Base-by-base conservation (phyloP, 805 yeast genomes). In the Candida manassasensis region DNA sequence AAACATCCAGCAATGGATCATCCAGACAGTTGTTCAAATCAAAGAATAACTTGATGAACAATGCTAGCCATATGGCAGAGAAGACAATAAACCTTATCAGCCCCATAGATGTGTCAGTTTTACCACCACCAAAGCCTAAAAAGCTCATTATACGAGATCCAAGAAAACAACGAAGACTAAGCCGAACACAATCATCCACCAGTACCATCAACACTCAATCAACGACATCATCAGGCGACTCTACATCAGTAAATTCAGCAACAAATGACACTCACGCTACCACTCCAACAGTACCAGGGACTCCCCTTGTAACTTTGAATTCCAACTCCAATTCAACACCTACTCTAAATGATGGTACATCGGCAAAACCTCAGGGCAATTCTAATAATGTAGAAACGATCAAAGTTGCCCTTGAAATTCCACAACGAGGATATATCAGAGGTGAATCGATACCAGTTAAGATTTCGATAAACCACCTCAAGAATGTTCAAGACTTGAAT, bases 371-470 rank as follows among this genome's bases (percentile, higher is more conserved):
- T 25, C 32, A 9, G 19, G 19, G 26, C 13, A 10, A n/a, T 24
- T 21, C 7, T 24, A 35, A 29, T 21, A 12, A 34, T 28, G 16
- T 4, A 7, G 59, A 52, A 21, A 44, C 55, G n/a, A 67, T 67
- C 26, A 59, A 59, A 28, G 67, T 66, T 4, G 40, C 59, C 12
- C 44, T 67, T 33, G 62, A 55, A 13, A 54, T 65, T 6, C 59
- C 86, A 1, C 71, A 73, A 27, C 63, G 81, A 26, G 97, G 96
- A 0, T 87, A 71, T 49, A 59, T 84, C 1, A 69, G 88, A 21
- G 96, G 96, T 16, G 96, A 88, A 50, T 52, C 71, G 2, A 75
- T 89, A 0, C 93, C 95, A 1, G 72, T 89, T 9, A 79, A 77
- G 47, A 61, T 89, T 19, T 58, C 67, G 18, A 65, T 88, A 27